Conservation (phyloP, 192 early-diverging fungal species). For the Chytriomyces sp. region DNA sequence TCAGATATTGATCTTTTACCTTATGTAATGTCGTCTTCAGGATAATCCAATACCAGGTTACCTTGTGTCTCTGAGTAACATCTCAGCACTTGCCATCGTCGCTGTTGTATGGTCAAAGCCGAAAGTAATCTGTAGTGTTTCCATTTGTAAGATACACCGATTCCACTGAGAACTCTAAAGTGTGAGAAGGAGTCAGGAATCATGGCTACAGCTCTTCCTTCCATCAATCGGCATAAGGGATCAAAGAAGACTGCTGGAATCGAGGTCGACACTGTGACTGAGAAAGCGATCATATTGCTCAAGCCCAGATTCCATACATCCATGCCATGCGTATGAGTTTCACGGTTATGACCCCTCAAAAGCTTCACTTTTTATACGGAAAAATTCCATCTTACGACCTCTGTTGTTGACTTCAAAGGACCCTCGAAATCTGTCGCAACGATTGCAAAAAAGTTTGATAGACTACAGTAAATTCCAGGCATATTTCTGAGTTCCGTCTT, state of each 20-base stretch:
- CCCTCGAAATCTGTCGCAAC: conserved; percentile 19
- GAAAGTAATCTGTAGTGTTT: conserved; percentile 16
- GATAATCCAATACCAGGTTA: not conserved
- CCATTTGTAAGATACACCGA: conserved; percentile 36
- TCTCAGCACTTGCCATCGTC: conserved; percentile 84
- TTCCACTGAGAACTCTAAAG: conserved; percentile 23
- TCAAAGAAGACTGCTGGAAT: not conserved
- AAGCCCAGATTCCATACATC: conserved; percentile 7
- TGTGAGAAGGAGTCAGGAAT: not conserved
- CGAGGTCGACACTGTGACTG: not conserved
- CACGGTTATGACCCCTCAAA: conserved; percentile 24
- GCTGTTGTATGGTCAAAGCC: not conserved
- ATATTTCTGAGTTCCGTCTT: not conserved
- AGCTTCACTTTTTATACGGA: conserved; percentile 13
- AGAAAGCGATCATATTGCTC: not conserved
- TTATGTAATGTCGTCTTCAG: conserved; percentile 42
- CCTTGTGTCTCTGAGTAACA: conserved; percentile 70
- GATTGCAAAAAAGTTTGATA: conserved; percentile 21
- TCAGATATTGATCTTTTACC: conserved; percentile 43
- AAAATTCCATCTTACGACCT: conserved; percentile 18
- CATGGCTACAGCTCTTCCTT: not conserved
- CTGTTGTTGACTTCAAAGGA: conserved; percentile 26
- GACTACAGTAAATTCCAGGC: not conserved
- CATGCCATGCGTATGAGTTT: conserved; percentile 23
- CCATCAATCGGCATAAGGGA: not conserved